Percentiles rank a stretch among this genome's conserved stretches.
These are phyloP conservation scores for Helotiales sp. DNA, from an alignment of 2,329 filamentous ascomycete species.

Conservation along the genomic window DNA sequence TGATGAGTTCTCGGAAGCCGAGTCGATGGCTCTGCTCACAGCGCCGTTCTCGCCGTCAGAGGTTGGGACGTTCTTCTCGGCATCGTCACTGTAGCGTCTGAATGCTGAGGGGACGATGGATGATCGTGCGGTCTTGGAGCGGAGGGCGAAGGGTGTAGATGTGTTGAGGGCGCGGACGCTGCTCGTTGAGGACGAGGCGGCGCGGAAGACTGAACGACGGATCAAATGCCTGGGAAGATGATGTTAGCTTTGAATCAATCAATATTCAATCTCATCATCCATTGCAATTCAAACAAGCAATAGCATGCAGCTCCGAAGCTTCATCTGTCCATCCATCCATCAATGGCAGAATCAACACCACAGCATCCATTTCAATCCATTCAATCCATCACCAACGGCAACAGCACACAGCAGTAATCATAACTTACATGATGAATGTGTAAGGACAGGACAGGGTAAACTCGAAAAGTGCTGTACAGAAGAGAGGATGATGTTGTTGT, in stretches of 20 bases:
- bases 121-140: constrained; percentile 43
- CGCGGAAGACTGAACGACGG: constrained; percentile 61
- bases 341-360: background rate
- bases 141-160: constrained; percentile 44
- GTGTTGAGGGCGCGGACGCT: constrained; percentile 48
- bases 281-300: background rate
- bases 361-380: background rate
- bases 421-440: constrained; percentile 38
- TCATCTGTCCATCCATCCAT: background rate
- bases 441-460: constrained; percentile 21
- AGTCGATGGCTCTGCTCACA: constrained; percentile 34
- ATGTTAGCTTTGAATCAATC: constrained; percentile 21
- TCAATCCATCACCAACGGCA: background rate
- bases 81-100: constrained; percentile 52
- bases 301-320: background rate
- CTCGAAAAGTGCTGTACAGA: background rate
- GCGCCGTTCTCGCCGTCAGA: constrained; percentile 37
- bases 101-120: constrained; percentile 47
- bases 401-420: background rate
- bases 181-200: constrained; percentile 53
- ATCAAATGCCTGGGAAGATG: constrained; percentile 45
- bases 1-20: constrained; percentile 29
- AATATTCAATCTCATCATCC: background rate
- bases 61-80: constrained; percentile 31
- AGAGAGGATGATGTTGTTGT: background rate